phyloP scores from a whole-genome alignment of 345 rosid genomes.

The Balakata baccata region DNA sequence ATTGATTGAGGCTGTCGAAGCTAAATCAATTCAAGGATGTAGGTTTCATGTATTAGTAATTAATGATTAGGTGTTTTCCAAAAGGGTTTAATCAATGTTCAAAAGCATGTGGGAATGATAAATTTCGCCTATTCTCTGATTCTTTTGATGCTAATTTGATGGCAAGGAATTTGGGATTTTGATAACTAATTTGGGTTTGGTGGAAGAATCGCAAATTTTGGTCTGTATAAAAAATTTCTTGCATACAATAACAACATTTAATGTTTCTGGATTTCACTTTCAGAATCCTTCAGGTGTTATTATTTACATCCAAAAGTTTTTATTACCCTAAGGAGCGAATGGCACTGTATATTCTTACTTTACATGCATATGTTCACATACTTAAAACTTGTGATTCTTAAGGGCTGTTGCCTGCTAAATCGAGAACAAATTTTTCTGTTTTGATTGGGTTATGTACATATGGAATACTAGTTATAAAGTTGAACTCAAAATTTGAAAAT shows the following conservation, averaged over 20 bases:
- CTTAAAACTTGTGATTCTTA: neutral
- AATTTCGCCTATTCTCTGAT: too few relatives aligned
- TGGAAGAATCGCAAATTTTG: neutral
- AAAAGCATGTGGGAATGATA: too few relatives aligned
- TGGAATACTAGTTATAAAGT: neutral
- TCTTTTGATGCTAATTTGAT: too few relatives aligned
- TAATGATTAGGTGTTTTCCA: too few relatives aligned
- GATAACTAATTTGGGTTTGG: too few relatives aligned
- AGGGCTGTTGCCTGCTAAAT: neutral
- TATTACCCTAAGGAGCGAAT: neutral
- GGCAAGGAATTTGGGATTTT: too few relatives aligned
- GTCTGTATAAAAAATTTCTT: neutral
- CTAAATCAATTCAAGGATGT: too few relatives aligned
- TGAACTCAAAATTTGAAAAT: neutral
- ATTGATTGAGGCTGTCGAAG: too few relatives aligned
- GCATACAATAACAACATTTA: neutral
- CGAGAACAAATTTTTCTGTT: neutral
- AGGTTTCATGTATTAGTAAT: too few relatives aligned
- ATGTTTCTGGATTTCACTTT: neutral
- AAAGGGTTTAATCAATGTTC: too few relatives aligned
- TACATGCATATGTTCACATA: neutral
- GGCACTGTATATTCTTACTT: neutral
- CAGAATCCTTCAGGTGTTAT: neutral
- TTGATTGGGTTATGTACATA: neutral
- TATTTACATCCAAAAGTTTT: neutral